Evolutionary conservation across 1,284 basidiomycete species (phyloP), one percentile per base, ranked within the genome.

Genomic region (Pyrrhoderma noxium): DNA sequence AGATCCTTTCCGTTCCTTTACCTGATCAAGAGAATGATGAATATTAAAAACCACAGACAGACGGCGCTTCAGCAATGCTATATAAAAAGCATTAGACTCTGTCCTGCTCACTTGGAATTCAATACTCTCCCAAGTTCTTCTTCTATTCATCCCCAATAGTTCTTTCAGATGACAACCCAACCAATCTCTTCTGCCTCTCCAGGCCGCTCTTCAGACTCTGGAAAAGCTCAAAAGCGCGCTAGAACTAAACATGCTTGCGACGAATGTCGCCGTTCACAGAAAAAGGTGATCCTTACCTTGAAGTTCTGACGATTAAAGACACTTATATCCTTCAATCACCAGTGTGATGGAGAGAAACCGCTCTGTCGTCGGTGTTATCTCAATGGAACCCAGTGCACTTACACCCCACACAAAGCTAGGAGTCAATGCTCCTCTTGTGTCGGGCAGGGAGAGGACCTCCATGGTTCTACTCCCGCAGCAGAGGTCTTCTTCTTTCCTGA

Each of bases 231-330:
- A 14, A 56, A 56, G 36, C 53, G 53, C 1, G 46, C 54, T 8
- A 45, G 54, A 16, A 56, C 54, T 11, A 56, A 56, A 42, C 54
- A 56, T 46, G 54, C 54, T 23, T 56, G 54, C 42, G 54, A 56
- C 38, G 54, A 56, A 47, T 56, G 54, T 39, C 40, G 54, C 13
- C 45, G 54, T 16, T 56, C 54, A 13, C 54, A 56, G 51, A 56
- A 56, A 46, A 56, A 52, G 54, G 54, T 53, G 34, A 8, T 8
- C 7, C 22, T 2, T 25, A 39, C 1, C 13, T 40, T 36, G 37
- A 37, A 37, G 16, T 37, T 11, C 16, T 11, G 35, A 37, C 35
- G 35, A 16, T 11, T 11, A 37, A 9, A 16, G 9, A 7, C 21
- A 14, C n/a, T 18, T n/a, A 18, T 40, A 40, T 40, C 38, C n/a